phyloP scores from a whole-genome alignment of 2,329 filamentous ascomycete genomes.

The Trematosphaeria pertusa region DNA sequence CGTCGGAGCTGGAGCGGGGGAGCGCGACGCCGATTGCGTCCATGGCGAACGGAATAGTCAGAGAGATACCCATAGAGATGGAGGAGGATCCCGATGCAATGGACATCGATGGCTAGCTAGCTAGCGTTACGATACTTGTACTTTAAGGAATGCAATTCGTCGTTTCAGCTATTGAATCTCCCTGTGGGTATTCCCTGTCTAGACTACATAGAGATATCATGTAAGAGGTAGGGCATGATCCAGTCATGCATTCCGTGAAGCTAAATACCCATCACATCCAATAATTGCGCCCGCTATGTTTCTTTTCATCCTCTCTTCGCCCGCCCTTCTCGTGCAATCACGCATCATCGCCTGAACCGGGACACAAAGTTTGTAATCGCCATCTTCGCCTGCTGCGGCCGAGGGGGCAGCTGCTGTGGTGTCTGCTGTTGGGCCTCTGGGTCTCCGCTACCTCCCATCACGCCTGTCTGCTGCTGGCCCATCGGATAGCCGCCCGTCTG shows the following conservation, averaged over 20 bases:
- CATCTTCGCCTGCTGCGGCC: slow-evolving; percentile 31
- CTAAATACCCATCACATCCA: slow-evolving; percentile 4
- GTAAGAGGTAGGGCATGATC: slow-evolving; percentile 29
- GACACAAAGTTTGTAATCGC: slow-evolving; percentile 36
- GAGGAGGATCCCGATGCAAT: slow-evolving; percentile 66
- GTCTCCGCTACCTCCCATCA: slow-evolving; percentile 27
- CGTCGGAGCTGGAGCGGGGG: slow-evolving; percentile 41
- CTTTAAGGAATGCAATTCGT: too few species aligned
- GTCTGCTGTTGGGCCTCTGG: slow-evolving; percentile 22
- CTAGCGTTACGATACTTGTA: too few species aligned
- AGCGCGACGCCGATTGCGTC: neutral
- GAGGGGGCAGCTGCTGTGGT: slow-evolving; percentile 8
- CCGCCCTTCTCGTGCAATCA: neutral
- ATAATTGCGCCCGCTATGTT: neutral
- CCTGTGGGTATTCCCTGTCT: slow-evolving; percentile 15
- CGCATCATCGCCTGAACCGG: slow-evolving; percentile 32
- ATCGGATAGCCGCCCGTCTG: slow-evolving; percentile 14
- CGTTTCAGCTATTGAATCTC: neutral
- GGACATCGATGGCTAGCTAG: slow-evolving; percentile 64
- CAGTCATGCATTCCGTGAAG: slow-evolving; percentile 33
- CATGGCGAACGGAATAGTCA: slow-evolving; percentile 7
- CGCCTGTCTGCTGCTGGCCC: slow-evolving; percentile 39
- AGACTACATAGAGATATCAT: slow-evolving; percentile 8
- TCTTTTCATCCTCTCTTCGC: neutral
- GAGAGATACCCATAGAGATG: slow-evolving; percentile 14